Percentiles rank a stretch among this genome's conserved stretches.
phyloP scores from a whole-genome alignment of 352 stramenopile genomes.

The Pythium rhizo-oryzae region DNA sequence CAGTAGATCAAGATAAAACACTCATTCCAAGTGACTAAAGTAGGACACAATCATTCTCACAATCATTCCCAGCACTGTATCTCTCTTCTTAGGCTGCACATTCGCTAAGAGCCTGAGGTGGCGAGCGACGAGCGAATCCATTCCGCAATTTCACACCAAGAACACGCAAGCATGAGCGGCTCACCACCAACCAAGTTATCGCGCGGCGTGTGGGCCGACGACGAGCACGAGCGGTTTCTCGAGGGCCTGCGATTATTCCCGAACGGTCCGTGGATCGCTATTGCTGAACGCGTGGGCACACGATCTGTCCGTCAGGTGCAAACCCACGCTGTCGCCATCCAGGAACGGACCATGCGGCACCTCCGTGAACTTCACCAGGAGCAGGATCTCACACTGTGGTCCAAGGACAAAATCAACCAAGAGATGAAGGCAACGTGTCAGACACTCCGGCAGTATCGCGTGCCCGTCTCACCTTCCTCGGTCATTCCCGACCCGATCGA shows the following conservation, averaged over 20 bases:
- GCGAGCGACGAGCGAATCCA: neutral
- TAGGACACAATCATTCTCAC: too few species aligned
- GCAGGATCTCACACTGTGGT: conserved; percentile 19
- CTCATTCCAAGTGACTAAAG: too few species aligned
- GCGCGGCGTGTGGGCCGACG: conserved; percentile 45
- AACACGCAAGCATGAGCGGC: neutral
- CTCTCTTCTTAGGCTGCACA: too few species aligned
- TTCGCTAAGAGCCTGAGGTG: neutral
- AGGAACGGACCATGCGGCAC: conserved; percentile 55
- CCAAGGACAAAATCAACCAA: neutral
- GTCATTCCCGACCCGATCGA: neutral
- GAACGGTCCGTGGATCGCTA: conserved; percentile 51
- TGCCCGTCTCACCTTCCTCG: neutral
- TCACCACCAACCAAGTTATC: neutral
- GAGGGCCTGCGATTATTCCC: conserved; percentile 53
- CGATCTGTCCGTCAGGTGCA: conserved; percentile 61
- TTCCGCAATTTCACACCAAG: neutral
- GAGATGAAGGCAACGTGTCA: conserved; percentile 11
- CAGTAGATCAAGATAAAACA: too few species aligned
- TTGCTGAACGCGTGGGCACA: conserved; percentile 51
- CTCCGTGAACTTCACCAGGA: conserved; percentile 51
- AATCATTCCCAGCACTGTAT: too few species aligned
- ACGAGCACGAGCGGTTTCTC: conserved; percentile 69
- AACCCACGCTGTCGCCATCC: conserved; percentile 67
- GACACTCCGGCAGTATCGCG: conserved; percentile 6